Conservation (phyloP, 371 early-diverging fungal species). For the Saksenaea vasiformis region DNA sequence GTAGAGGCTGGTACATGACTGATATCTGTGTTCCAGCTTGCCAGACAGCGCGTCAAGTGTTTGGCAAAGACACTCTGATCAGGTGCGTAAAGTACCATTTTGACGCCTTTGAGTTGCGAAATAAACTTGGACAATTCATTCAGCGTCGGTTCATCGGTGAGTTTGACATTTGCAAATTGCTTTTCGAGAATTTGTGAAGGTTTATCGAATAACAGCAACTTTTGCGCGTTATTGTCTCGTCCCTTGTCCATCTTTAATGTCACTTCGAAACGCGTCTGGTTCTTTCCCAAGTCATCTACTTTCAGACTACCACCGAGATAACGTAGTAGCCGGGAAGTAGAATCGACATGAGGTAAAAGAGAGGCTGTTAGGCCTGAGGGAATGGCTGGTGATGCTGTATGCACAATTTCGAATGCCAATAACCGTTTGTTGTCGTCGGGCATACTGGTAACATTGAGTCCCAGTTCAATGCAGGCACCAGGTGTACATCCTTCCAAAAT, state of each 20-base stretch:
- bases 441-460: conserved; percentile 24
- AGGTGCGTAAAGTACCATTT: conserved; percentile 46
- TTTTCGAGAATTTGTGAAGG: conserved; percentile 24
- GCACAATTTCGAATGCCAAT: conserved; percentile 7
- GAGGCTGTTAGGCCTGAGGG: conserved; percentile 5
- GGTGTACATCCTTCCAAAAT: conserved; percentile 39
- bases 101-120: conserved; percentile 42
- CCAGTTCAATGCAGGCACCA: conserved; percentile 51
- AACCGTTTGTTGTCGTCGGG: background rate
- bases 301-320: conserved; percentile 39
- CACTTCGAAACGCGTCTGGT: conserved; percentile 2
- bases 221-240: conserved; percentile 9
- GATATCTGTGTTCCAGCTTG: conserved; percentile 52
- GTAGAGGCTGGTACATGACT: conserved; percentile 35
- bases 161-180: conserved; percentile 25
- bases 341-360: conserved; percentile 26
- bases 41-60: conserved; percentile 52
- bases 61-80: conserved; percentile 54
- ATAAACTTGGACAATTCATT: conserved; percentile 45
- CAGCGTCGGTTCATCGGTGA: conserved; percentile 56
- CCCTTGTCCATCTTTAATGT: background rate
- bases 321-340: conserved; percentile 38
- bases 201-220: conserved; percentile 23
- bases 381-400: conserved; percentile 9
- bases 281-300: conserved; percentile 25